Evolutionary conservation across 192 early-diverging fungal genomes (phyloP).

Genomic region (Umbelopsis sp.): DNA sequence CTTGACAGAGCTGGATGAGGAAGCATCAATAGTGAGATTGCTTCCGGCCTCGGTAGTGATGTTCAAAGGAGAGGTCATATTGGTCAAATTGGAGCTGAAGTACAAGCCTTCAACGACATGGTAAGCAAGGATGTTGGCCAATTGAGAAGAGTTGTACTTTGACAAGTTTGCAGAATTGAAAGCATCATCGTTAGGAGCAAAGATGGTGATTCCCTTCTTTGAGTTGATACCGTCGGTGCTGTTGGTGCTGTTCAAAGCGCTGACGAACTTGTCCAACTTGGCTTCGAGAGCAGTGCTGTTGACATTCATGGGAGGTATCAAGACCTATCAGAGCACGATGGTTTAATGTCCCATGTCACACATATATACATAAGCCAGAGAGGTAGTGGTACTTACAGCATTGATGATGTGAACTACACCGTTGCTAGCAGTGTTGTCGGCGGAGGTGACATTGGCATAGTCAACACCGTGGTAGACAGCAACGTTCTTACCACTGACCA

Average conservation of each 20-base stretch:
- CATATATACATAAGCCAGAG: not conserved
- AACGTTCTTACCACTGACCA: not conserved
- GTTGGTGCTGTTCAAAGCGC: not conserved
- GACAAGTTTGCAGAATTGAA: slow-evolving; percentile 64
- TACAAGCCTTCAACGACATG: slow-evolving; percentile 45
- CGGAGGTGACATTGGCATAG: slow-evolving; percentile 11
- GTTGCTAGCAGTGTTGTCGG: slow-evolving; percentile 15
- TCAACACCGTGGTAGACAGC: slow-evolving; percentile 10
- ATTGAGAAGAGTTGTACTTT: slow-evolving; percentile 52
- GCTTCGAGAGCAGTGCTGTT: slow-evolving; percentile 5
- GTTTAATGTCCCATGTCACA: not conserved
- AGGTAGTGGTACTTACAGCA: not conserved
- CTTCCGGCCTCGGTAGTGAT: not conserved
- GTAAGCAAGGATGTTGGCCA: slow-evolving; percentile 51
- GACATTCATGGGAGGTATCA: not conserved
- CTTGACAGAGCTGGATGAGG: not conserved
- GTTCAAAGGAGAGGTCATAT: not conserved
- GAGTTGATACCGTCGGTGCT: slow-evolving; percentile 45
- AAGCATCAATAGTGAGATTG: not conserved
- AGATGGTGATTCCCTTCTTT: slow-evolving; percentile 59
- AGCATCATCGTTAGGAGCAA: slow-evolving; percentile 65
- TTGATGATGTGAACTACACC: slow-evolving; percentile 13
- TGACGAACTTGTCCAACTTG: not conserved
- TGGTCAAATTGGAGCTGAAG: slow-evolving; percentile 8
- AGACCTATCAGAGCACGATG: not conserved